Evolutionary conservation across 2,329 filamentous ascomycete species (phyloP), one percentile per base, ranked within the genome.

Genomic region (Alternaria sp.): DNA sequence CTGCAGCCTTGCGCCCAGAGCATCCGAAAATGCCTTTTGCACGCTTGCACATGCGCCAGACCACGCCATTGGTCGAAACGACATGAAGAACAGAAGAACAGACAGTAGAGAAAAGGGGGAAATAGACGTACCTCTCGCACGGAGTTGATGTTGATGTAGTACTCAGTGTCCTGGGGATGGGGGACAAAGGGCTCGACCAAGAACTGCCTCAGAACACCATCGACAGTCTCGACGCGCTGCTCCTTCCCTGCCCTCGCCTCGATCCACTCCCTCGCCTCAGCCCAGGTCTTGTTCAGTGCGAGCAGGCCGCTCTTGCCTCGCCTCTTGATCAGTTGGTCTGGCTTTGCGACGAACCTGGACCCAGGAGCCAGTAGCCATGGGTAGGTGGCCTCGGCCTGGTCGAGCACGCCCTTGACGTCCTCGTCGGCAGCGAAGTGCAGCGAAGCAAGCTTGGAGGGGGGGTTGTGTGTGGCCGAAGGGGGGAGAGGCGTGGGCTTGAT

Each of bases 91-190:
- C 52, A 36, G 48, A 57, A 51, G 34, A 61, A 41, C 52, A 36
- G 24, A 41, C 10, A 29, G 48, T 51, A 54, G 50, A 56, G 17
- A 66, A 62, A 65, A 63, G 62, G 63, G n/a, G 46, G 55, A 63
- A 63, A 66, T 29, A 60, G 62, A 88, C 93, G 88, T 89, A 98
- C 95, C 89, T 98, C 95, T 85, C 95, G 91, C 77, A 97, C 93
- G 65, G 95, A 98, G 88, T 97, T 95, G 85, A 99, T 99, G 89
- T 97, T 97, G 85, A 99, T 97, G 84, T 99, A 99, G 85, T 98
- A 98, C 83, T 99, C 95, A 67, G 94, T 97, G 80, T 93, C 90
- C 74, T 93, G 87, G 67, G 93, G 90, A 82, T 99, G 95, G 75
- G 94, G 95, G 64, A 98, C 93, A 77, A 99, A 98, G 51, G 95